Conservation (phyloP, 768 basidiomycete genomes). For the Grammothele lineata region DNA sequence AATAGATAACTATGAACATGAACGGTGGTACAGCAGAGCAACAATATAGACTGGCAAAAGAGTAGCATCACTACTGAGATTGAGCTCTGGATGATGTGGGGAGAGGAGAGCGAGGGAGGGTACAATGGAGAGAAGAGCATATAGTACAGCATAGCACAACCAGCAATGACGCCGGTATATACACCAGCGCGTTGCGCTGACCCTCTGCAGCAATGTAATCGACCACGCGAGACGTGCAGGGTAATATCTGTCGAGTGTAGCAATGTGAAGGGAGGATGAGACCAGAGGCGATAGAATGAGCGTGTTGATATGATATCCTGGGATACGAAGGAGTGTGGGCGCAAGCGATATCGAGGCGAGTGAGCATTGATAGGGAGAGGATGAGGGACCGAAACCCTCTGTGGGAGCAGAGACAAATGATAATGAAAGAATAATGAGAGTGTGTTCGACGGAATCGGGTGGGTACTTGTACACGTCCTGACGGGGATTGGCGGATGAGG, state of each 20-base stretch:
- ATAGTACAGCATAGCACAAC: conserved; percentile 16
- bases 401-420: no score
- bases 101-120: neutral
- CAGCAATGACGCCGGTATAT: conserved; percentile 14
- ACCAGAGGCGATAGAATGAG: neutral
- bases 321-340: neutral
- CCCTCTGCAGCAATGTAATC: neutral
- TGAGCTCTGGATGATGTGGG: neutral
- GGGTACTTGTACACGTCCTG: no score
- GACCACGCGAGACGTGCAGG: neutral
- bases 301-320: neutral
- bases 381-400: no score
- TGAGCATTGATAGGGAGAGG: neutral
- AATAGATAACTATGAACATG: neutral
- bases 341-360: neutral
- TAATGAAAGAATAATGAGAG: neutral
- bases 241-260: neutral
- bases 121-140: conserved; percentile 2
- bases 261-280: neutral
- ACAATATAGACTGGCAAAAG: no score
- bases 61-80: no score
- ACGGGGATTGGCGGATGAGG: neutral
- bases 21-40: no score
- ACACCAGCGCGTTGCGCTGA: conserved; percentile 6
- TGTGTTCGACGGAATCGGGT: neutral